Evolutionary conservation across 805 yeast species (phyloP), one percentile per base, ranked within the genome.

Genomic region (Starmera quercuum): DNA sequence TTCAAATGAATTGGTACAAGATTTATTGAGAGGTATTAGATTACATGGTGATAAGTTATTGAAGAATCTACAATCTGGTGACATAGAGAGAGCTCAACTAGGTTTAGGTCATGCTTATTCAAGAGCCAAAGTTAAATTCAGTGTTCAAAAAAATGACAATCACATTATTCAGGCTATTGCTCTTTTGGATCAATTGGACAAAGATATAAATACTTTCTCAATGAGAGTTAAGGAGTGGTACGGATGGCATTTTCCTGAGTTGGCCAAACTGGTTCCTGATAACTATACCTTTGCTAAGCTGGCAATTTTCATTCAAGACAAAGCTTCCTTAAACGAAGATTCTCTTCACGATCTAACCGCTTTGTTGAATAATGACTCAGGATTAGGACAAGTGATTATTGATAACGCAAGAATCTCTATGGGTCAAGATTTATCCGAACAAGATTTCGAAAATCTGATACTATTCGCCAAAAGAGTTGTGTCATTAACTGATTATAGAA

Each of bases 141-240:
- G 94, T 33, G 97, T 94, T 37, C 96, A 88, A 67, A 92, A 92
- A 75, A 92, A 92, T 63, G 98, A 92, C 66, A 92, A 92, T 74
- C 98, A 92, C 65, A 92, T 92, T 59, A 92, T 92, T 59, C 98
- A 92, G 72, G 96, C 98, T 34, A 92, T 92, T 64, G 96, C 97
- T 15, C 71, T 92, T 47, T 74, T 92, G 55, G 98, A 92, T 54
- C 97, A 92, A 56, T 74, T 92, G 53, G 98, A 92, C 69, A 92
- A 92, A 68, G 98, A 92, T 64, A 75, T 92, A 53, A 92, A 92
- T 69, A 92, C 97, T 34, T 92, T 90, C 54, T 95, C 97, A 47
- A 92, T 92, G 98, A 80, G 98, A 70, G 78, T 90, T 66, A 92
- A 90, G 69, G 98, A 92, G 68, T 92, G 98, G 98, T 92, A 92